Evolutionary conservation across 352 stramenopile genomes (phyloP), one percentile per base, ranked within the genome.

Genomic region (Phytophthora multivora): DNA sequence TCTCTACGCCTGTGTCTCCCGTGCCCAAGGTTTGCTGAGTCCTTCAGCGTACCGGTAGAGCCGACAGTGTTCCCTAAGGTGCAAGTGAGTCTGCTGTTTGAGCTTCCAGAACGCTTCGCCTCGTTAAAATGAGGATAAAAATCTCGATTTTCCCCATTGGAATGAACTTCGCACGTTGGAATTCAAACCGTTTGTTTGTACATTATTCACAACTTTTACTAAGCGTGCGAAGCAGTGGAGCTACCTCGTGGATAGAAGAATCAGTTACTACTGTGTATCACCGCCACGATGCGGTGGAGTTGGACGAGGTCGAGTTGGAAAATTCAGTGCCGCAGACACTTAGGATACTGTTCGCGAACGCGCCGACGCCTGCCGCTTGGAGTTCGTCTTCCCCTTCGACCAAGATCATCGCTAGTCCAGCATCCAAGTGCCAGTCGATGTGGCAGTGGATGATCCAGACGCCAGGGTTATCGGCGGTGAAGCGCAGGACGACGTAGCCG

Each of bases 381-480:
- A 80, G 53, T 0, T 40, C 40, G 18, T 73, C 64, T 49, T 79
- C 59, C 9, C 56, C 69, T 19, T 81, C 75, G 0, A 84, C 62
- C 12, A 84, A 70, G 15, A 80, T 35, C 69, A 81, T 78, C 8
- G 28, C 60, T 51, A 84, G 52, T 2, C 75, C 75, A 28, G 71
- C 41, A 13, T 68, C 59, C 55, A 79, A 70, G 52, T 82, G 68
- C 71, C 69, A 77, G 39, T 83, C 74, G 42, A 83, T 83, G 55
- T 83, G 74, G 40, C 74, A 83, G 54, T 83, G 74, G 31, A 83
- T 71, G 13, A 83, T 55, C 74, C 74, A 83, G 19, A 73, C 72
- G 6, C 74, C 74, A 0, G 74, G 68, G 39, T 83, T 80, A 50
- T 80, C 68, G 12, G 69, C 63, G 13, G 68, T 63, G 13, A 80